phyloP scores from a whole-genome alignment of 129 eudicot species.

The Centella asiatica region DNA sequence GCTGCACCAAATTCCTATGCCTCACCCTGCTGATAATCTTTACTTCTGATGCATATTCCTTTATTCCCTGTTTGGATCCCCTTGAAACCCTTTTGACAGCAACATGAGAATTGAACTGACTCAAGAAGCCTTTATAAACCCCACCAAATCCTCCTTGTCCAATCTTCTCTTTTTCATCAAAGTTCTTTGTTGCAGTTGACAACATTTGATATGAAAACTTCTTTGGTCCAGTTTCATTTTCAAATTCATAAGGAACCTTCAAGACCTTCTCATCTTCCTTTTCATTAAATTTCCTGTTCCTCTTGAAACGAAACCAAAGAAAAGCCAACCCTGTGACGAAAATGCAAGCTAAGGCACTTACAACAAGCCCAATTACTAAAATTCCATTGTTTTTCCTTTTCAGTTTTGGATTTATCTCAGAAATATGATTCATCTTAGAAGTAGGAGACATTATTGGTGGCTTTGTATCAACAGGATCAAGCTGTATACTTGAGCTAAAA shows the following conservation, averaged over 20 bases:
- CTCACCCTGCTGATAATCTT: slow-evolving; percentile 37
- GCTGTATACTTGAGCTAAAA: background rate
- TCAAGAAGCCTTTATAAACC: slow-evolving; percentile 31
- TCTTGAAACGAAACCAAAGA: background rate
- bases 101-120: slow-evolving; percentile 9
- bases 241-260: slow-evolving; percentile 16
- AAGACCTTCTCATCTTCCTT: background rate
- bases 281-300: background rate
- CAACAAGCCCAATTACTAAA: background rate
- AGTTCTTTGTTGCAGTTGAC: slow-evolving; percentile 31
- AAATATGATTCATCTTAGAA: no score
- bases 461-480: no score
- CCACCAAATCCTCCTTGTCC: slow-evolving; percentile 40
- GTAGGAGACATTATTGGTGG: no score
- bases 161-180: slow-evolving; percentile 27
- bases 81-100: slow-evolving; percentile 26
- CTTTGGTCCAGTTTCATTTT: slow-evolving; percentile 26
- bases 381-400: background rate
- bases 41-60: slow-evolving; percentile 40
- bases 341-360: background rate
- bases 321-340: background rate
- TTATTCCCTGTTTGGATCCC: slow-evolving; percentile 33
- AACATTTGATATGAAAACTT: slow-evolving; percentile 29
- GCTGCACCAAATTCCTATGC: slow-evolving; percentile 39
- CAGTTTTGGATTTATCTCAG: background rate